Evolutionary conservation across 2,329 filamentous ascomycete species (phyloP), one percentile per base, ranked within the genome.

Genomic region (Neonectria hederae): DNA sequence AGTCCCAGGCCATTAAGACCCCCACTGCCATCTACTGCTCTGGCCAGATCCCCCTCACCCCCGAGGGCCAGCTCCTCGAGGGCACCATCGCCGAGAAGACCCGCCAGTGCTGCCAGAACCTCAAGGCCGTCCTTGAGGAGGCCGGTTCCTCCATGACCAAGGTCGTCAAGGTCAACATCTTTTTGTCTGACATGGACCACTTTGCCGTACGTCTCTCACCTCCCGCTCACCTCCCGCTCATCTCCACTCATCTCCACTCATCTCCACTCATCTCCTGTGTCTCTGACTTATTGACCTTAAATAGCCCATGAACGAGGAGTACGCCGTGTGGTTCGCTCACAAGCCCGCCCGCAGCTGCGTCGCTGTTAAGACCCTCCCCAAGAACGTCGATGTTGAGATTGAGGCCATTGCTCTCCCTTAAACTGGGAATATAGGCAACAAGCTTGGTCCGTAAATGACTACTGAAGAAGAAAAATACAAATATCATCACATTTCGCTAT

Each of bases 161-260:
- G 80, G 90, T 97, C 51, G 92, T 97, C 82, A 97, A 97, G 87
- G 92, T 94, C 73, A 93, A 90, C 77, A 91, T 97, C 76, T 98
- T 97, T 86, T 83, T 98, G 66, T 90, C 91, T 54, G 92, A 97
- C 80, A 98, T 98, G 95, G 87, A 86, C 68, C 86, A 96, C 81
- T 98, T 98, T 77, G 89, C 87, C 54, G 84, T 86, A 75, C 71
- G 84, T 77, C 10, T 0, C 30, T 3, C 1, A 8, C 13, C 2
- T 4, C n/a, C n/a, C n/a, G n/a, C n/a, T n/a, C n/a, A n/a, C n/a
- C n/a, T n/a, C n/a, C 21, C 14, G 4, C 28, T 32, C 17, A 32
- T 11, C 26, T 28, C 48, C n/a, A 14, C 28, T 13, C 24, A 22
- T 30, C 48, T 11, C 21, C 14, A 2, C 28, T 32, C 17, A 32